Percentiles rank a stretch among this genome's conserved stretches.
Evolutionary conservation across 805 yeast genomes (phyloP).

Genomic region (Monosporozyma servazzii): DNA sequence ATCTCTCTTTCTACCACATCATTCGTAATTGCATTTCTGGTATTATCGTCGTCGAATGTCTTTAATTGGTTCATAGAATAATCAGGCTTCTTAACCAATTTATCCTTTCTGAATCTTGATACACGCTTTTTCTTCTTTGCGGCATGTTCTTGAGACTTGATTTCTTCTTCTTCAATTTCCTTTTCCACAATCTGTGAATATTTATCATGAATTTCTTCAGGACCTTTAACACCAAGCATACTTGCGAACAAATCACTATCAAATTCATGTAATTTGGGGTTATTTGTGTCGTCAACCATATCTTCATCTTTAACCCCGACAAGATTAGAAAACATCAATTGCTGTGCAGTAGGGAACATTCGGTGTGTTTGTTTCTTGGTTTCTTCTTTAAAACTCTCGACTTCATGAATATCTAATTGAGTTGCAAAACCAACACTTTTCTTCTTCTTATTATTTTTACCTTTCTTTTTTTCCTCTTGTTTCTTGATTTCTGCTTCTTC

Average conservation of each 20-base stretch:
- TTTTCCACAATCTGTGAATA: constrained; percentile 11
- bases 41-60: background rate
- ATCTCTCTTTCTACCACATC: constrained; percentile 3
- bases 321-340: background rate
- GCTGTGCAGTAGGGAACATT: constrained; percentile 1
- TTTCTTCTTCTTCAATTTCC: constrained; percentile 7
- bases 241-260: constrained; percentile 27
- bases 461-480: constrained; percentile 2
- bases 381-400: constrained; percentile 27
- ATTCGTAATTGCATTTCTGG: background rate
- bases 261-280: constrained; percentile 18
- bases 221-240: constrained; percentile 25
- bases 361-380: constrained; percentile 24
- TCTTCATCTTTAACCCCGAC: constrained; percentile 3
- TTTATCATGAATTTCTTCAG: constrained; percentile 25
- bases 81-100: background rate
- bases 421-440: constrained; percentile 29
- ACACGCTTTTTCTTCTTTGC: constrained; percentile 14
- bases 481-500: constrained; percentile 1
- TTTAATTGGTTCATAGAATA: background rate
- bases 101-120: constrained; percentile 25
- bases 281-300: constrained; percentile 9
- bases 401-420: constrained; percentile 26
- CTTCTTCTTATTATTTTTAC: constrained; percentile 9
- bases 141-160: constrained; percentile 4